A percentile compares a stretch with the other conserved stretches of the same genome.
phyloP scores from a whole-genome alignment of 768 basidiomycete genomes.

The Termitomyces sp. region DNA sequence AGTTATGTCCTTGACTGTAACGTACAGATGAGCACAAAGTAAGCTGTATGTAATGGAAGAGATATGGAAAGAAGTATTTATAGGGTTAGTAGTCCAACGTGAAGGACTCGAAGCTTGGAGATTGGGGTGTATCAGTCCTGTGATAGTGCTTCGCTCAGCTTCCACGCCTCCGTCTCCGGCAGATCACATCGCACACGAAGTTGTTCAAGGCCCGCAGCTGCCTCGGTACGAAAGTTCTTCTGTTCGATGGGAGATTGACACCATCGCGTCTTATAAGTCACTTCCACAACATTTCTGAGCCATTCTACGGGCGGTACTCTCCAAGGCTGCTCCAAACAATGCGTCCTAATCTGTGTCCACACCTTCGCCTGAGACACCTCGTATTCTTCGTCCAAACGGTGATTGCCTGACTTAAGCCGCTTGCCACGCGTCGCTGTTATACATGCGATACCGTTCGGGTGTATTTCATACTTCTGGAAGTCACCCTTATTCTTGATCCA shows the following conservation, averaged over 20 bases:
- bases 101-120: neutral
- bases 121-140: neutral
- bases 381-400: constrained; percentile 22
- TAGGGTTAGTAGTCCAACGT: neutral
- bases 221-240: neutral
- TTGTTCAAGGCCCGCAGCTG: constrained; percentile 4
- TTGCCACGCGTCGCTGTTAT: constrained; percentile 29
- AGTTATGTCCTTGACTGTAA: too few species aligned
- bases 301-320: constrained; percentile 9
- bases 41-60: neutral
- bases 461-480: constrained; percentile 27
- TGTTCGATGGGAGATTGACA: neutral
- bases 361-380: constrained; percentile 21
- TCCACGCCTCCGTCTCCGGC: constrained; percentile 10
- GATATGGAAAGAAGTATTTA: neutral
- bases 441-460: constrained; percentile 29
- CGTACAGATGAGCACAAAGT: too few species aligned
- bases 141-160: constrained; percentile 1
- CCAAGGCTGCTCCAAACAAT: constrained; percentile 11
- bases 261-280: neutral
- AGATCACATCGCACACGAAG: constrained; percentile 13
- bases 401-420: constrained; percentile 6
- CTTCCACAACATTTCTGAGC: neutral
- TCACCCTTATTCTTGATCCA: constrained; percentile 22
- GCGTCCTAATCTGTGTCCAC: constrained; percentile 12